Evolutionary conservation across 2,329 filamentous ascomycete species (phyloP).

Genomic region (Dothistroma pini): DNA sequence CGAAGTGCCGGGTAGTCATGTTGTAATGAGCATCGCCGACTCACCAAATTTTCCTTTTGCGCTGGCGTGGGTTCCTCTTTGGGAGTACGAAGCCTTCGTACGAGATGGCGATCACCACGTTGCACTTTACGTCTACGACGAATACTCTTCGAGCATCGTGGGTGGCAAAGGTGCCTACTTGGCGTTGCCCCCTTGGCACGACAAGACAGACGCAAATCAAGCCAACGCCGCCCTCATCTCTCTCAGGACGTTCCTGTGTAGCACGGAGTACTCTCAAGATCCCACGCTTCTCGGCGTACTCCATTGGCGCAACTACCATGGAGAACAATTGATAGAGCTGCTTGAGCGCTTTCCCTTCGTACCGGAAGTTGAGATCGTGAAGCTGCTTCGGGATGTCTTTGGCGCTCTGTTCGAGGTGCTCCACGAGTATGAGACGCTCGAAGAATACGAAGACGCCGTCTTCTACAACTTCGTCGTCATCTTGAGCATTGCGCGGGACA

Average conservation of each 20-base stretch:
- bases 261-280: conserved; percentile 92
- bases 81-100: conserved; percentile 87
- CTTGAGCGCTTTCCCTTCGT: conserved; percentile 87
- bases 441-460: conserved; percentile 87
- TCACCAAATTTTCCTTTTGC: conserved; percentile 85
- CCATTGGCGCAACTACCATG: conserved; percentile 62
- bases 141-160: conserved; percentile 73
- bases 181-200: conserved; percentile 72
- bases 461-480: conserved; percentile 89
- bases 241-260: conserved; percentile 83
- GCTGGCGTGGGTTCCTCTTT: conserved; percentile 86
- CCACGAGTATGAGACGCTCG: conserved; percentile 84
- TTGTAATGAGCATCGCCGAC: conserved; percentile 87
- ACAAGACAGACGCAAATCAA: conserved; percentile 68
- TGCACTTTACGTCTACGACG: conserved; percentile 86
- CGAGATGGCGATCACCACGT: conserved; percentile 78
- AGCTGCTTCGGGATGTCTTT: conserved; percentile 83
- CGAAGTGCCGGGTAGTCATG: conserved; percentile 76
- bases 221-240: conserved; percentile 70
- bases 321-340: conserved; percentile 67
- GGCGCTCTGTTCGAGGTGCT: conserved; percentile 88
- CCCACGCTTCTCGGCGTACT: conserved; percentile 77
- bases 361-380: conserved; percentile 95
- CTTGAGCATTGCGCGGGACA: conserved; percentile 88
- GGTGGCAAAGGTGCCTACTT: conserved; percentile 82